Evolutionary conservation across 2,329 filamentous ascomycete species (phyloP).

Genomic region (Cladosporium austrohemisphaericum): DNA sequence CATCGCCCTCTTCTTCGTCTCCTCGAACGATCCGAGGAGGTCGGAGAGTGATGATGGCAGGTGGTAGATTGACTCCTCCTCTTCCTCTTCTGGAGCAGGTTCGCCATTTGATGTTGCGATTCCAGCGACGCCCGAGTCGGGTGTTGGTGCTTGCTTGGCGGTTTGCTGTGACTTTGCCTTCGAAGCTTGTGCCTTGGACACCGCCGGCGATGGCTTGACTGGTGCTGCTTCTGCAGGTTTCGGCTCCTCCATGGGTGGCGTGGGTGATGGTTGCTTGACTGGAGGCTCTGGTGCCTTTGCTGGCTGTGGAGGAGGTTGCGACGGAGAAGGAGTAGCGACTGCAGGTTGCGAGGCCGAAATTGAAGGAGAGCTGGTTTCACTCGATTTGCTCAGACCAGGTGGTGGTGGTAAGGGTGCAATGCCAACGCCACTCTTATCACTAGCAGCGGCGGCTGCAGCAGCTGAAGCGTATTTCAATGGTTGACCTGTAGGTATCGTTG

Average conservation of each 20-base stretch:
- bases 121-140: constrained; percentile 33
- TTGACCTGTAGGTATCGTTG: constrained; percentile 79
- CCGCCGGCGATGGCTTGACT: constrained; percentile 34
- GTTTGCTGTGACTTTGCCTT: constrained; percentile 19
- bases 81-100: constrained; percentile 45
- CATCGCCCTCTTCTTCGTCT: constrained; percentile 66
- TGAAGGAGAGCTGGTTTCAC: constrained; percentile 56
- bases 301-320: constrained; percentile 24
- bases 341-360: constrained; percentile 39
- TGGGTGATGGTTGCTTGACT: constrained; percentile 27
- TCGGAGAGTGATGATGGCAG: constrained; percentile 85
- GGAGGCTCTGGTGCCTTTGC: constrained; percentile 26
- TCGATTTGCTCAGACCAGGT: constrained; percentile 59
- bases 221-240: constrained; percentile 24
- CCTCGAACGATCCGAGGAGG: constrained; percentile 84
- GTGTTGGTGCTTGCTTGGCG: constrained; percentile 30
- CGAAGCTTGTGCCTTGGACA: constrained; percentile 36
- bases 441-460: constrained; percentile 78
- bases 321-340: constrained; percentile 36
- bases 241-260: constrained; percentile 27
- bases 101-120: constrained; percentile 51
- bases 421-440: constrained; percentile 81
- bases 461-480: constrained; percentile 95
- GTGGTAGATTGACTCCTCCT: constrained; percentile 85
- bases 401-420: constrained; percentile 92